Percentiles rank a stretch among this genome's conserved stretches.
Evolutionary conservation across 257 asterid genomes (phyloP).

Genomic region (Solanum piurae): DNA sequence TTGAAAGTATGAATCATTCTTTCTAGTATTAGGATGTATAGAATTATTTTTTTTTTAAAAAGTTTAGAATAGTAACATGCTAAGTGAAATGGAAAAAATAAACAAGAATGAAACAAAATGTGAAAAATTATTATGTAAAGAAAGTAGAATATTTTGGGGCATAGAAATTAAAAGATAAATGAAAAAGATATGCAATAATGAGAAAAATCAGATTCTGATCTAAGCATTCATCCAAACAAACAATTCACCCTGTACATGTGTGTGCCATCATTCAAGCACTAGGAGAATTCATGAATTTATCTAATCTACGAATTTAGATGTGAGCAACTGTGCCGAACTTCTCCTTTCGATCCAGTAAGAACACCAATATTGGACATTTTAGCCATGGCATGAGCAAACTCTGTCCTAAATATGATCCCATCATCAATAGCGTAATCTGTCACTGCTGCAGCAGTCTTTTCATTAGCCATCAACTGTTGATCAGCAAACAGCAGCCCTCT

Average conservation of each 20-base stretch:
- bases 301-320: not conserved
- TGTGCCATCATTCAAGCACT: not conserved
- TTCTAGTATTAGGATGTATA: too few species aligned
- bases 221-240: not conserved
- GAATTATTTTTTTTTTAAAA: too few species aligned
- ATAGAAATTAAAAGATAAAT: too few species aligned
- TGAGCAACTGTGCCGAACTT: slow-evolving; percentile 24
- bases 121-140: too few species aligned
- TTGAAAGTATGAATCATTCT: too few species aligned
- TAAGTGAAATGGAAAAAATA: too few species aligned
- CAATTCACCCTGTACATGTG: not conserved
- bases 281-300: not conserved
- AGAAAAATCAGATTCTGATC: not conserved
- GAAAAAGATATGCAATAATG: not conserved
- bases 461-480: slow-evolving; percentile 21
- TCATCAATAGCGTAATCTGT: slow-evolving; percentile 16
- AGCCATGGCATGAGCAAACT: slow-evolving; percentile 20
- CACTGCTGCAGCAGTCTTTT: slow-evolving; percentile 11
- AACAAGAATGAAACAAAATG: too few species aligned
- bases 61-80: too few species aligned
- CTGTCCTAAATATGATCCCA: slow-evolving; percentile 4
- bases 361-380: slow-evolving; percentile 21
- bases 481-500: slow-evolving; percentile 24
- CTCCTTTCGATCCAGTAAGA: slow-evolving; percentile 1
- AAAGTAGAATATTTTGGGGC: too few species aligned